These are phyloP conservation scores for Leccinum pellstonianum DNA, from an alignment of 768 basidiomycete genomes.

Conservation along the genomic window DNA sequence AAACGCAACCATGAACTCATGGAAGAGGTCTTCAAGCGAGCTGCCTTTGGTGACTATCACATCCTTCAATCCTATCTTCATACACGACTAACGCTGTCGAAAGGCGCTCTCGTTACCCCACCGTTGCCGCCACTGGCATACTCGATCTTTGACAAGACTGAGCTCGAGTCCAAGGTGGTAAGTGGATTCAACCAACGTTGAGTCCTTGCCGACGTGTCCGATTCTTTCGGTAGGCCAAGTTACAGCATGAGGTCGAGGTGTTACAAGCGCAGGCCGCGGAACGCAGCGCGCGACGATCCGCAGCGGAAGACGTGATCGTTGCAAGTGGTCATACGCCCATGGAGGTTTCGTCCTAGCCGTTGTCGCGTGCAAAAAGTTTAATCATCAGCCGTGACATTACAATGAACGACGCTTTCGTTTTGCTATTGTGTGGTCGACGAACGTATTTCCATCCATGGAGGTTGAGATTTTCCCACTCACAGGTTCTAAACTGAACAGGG, in stretches of 20 bases:
- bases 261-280: slow-evolving; percentile 51
- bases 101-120: slow-evolving; percentile 46
- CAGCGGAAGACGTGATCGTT: slow-evolving; percentile 30
- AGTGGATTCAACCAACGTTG: slow-evolving; percentile 19
- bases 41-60: slow-evolving; percentile 52
- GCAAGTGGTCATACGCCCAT: slow-evolving; percentile 32
- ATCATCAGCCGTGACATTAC: neutral
- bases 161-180: slow-evolving; percentile 58
- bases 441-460: neutral
- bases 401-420: neutral
- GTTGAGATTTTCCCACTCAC: neutral
- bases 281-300: slow-evolving; percentile 36
- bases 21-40: slow-evolving; percentile 77
- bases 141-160: slow-evolving; percentile 57
- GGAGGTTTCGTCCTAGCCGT: slow-evolving; percentile 24
- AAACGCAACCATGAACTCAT: slow-evolving; percentile 81
- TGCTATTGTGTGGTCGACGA: neutral
- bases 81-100: neutral
- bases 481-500: neutral
- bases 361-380: neutral
- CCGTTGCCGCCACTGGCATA: slow-evolving; percentile 49
- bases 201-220: neutral
- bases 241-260: slow-evolving; percentile 57
- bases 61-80: neutral
- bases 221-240: slow-evolving; percentile 43